Conservation (phyloP, 2,329 filamentous ascomycete species). For the Penicillium fuscoglaucum region DNA sequence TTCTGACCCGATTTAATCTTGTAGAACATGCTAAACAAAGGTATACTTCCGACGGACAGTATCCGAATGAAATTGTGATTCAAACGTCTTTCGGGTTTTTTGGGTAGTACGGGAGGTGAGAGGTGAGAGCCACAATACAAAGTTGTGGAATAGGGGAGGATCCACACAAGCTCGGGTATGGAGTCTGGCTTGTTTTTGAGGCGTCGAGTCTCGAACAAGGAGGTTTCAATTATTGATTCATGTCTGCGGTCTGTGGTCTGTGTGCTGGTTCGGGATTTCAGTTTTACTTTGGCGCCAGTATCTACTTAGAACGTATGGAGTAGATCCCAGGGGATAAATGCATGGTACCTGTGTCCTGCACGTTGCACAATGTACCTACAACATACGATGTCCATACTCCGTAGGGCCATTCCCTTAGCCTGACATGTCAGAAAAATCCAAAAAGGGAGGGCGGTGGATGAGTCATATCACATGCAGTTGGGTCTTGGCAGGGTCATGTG, state of each 20-base stretch:
- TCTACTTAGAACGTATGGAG: neutral
- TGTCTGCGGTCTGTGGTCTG: slow-evolving; percentile 3
- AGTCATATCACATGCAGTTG: slow-evolving; percentile 1
- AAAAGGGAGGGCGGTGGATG: neutral
- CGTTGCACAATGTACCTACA: neutral
- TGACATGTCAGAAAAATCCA: neutral
- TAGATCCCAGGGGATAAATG: neutral
- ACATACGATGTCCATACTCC: neutral
- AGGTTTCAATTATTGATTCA: slow-evolving; percentile 22
- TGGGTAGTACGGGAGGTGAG: neutral
- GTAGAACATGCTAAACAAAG: neutral
- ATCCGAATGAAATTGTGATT: slow-evolving; percentile 5
- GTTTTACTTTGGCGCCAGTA: neutral
- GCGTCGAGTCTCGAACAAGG: slow-evolving; percentile 11
- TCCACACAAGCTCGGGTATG: slow-evolving; percentile 26
- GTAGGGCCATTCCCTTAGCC: neutral
- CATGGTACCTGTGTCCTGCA: slow-evolving; percentile 4
- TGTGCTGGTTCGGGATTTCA: neutral
- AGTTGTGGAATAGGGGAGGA: slow-evolving; percentile 21
- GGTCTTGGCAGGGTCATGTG: neutral
- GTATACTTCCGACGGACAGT: slow-evolving; percentile 4
- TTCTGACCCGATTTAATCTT: neutral
- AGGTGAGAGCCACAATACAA: slow-evolving; percentile 12
- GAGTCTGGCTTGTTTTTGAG: slow-evolving; percentile 13
- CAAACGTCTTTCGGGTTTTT: neutral